A percentile compares a stretch with the other conserved stretches of the same genome.
These are phyloP conservation scores for Cutaneotrichosporon sp. DNA, from an alignment of 1,284 basidiomycete species.

Conservation along the genomic window DNA sequence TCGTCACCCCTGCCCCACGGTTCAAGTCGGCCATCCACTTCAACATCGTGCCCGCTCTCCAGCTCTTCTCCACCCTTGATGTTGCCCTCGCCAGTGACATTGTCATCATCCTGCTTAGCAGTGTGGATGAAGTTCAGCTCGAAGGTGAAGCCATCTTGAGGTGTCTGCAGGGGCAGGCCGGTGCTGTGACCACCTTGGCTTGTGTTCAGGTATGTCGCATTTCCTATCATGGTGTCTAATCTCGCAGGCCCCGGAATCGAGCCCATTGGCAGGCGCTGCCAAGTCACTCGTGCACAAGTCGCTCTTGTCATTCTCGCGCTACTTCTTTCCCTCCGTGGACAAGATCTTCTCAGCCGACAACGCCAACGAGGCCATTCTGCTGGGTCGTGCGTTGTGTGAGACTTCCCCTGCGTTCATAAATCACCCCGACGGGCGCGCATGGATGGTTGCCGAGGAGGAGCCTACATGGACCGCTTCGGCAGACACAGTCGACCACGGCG, in stretches of 20 bases:
- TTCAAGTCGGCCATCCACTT: constrained; percentile 90
- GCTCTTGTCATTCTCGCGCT: constrained; percentile 86
- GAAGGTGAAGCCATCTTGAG: constrained; percentile 87
- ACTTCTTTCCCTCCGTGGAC: constrained; percentile 86
- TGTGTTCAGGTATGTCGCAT: constrained; percentile 60
- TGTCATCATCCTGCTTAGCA: constrained; percentile 68
- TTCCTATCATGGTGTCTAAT: neutral
- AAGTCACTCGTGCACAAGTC: constrained; percentile 70
- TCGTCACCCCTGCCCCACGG: constrained; percentile 74
- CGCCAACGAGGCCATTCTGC: constrained; percentile 67
- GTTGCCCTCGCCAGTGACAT: constrained; percentile 89
- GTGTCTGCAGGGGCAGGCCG: constrained; percentile 76
- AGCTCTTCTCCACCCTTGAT: constrained; percentile 78
- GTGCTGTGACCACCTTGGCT: constrained; percentile 55
- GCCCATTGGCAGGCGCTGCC: constrained; percentile 61
- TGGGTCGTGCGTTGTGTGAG: constrained; percentile 74
- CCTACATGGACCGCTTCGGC: constrained; percentile 58
- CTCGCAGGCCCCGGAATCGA: constrained; percentile 41
- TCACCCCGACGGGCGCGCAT: constrained; percentile 77
- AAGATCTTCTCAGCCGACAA: constrained; percentile 57
- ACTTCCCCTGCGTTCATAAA: constrained; percentile 62
- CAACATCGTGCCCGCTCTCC: constrained; percentile 69
- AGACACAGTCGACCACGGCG: constrained; percentile 26
- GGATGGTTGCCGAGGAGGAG: constrained; percentile 70
- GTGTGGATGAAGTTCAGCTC: constrained; percentile 61